Evolutionary conservation across 179 eudicot genomes (phyloP).

Genomic region (Silene coronaria): DNA sequence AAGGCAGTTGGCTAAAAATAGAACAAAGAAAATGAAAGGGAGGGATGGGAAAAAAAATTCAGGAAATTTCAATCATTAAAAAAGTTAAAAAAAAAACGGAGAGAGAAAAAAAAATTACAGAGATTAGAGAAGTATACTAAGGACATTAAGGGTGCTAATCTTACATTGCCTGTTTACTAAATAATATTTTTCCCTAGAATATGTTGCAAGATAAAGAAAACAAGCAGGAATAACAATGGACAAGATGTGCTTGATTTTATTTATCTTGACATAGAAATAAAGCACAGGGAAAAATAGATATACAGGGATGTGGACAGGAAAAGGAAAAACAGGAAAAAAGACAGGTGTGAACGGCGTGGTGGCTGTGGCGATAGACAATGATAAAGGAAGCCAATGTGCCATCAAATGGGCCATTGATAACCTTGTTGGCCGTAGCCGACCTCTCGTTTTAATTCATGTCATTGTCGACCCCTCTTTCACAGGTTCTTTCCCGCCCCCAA

Average conservation of each 20-base stretch:
- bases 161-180: slow-evolving; percentile 6
- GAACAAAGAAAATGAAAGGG: slow-evolving; percentile 22
- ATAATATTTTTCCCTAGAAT: not conserved
- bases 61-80: slow-evolving; percentile 8
- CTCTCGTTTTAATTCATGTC: slow-evolving; percentile 67
- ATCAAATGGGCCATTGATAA: slow-evolving; percentile 70
- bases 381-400: slow-evolving; percentile 68
- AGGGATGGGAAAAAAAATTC: slow-evolving; percentile 20
- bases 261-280: slow-evolving; percentile 5
- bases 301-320: slow-evolving; percentile 38
- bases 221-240: not conserved
- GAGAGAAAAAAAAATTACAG: not conserved
- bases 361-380: slow-evolving; percentile 79
- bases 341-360: slow-evolving; percentile 54
- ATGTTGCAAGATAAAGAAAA: not conserved
- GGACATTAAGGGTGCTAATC: slow-evolving; percentile 9
- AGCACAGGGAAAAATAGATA: not conserved
- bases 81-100: not conserved
- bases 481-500: slow-evolving; percentile 25
- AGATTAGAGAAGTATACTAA: not conserved
- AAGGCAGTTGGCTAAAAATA: slow-evolving; percentile 24
- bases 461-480: slow-evolving; percentile 29
- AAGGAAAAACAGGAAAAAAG: slow-evolving; percentile 26
- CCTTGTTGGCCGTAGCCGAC: slow-evolving; percentile 51
- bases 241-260: not conserved